phyloP scores from a whole-genome alignment of 2,329 filamentous ascomycete species.

The Diplocarpon mali region DNA sequence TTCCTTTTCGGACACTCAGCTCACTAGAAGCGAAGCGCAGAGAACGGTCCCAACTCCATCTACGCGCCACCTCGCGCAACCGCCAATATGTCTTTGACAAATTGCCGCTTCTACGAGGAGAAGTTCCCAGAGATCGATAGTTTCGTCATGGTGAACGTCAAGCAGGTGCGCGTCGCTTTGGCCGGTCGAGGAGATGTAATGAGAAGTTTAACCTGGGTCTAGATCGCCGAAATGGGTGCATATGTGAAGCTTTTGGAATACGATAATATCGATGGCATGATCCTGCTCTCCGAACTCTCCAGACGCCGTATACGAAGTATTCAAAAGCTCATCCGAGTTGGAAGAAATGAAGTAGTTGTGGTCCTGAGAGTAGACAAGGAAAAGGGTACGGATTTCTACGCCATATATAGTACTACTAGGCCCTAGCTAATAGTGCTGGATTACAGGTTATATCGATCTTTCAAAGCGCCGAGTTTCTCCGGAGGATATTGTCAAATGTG shows the following conservation, averaged over 20 bases:
- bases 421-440: constrained; percentile 6
- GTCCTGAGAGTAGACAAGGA: constrained; percentile 98
- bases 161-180: constrained; percentile 55
- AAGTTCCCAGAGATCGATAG: constrained; percentile 97
- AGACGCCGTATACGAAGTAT: constrained; percentile 97
- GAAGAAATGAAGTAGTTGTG: constrained; percentile 96
- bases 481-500: constrained; percentile 96
- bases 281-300: constrained; percentile 92
- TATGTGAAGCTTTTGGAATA: constrained; percentile 99
- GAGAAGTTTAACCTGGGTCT: constrained; percentile 8
- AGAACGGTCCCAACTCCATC: constrained; percentile 1
- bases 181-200: not conserved
- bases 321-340: constrained; percentile 96
- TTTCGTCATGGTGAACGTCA: constrained; percentile 99
- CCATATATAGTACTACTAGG: not conserved
- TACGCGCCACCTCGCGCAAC: constrained; percentile 8
- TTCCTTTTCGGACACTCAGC: not conserved
- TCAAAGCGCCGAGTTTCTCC: constrained; percentile 96
- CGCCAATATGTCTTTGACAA: constrained; percentile 78
- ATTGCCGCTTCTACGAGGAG: constrained; percentile 96
- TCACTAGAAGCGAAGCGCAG: constrained; percentile 14
- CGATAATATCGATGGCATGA: constrained; percentile 99
- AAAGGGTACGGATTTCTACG: constrained; percentile 49
- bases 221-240: constrained; percentile 99
- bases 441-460: constrained; percentile 83